Evolutionary conservation across 805 yeast species (phyloP).

Genomic region (Teunomyces atbi): DNA sequence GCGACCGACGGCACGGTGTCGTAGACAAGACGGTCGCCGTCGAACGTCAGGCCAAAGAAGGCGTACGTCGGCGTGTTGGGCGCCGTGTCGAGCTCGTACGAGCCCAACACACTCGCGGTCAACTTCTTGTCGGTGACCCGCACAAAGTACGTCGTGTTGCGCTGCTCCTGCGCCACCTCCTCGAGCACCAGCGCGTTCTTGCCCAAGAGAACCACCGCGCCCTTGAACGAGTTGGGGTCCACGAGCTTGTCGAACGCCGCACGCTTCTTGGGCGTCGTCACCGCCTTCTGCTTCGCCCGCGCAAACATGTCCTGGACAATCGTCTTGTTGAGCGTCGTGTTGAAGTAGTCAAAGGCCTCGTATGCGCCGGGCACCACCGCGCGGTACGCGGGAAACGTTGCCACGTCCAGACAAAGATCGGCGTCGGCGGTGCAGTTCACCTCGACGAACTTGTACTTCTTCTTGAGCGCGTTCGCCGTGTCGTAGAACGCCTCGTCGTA

Average conservation of each 20-base stretch:
- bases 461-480: background rate
- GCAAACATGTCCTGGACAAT: background rate
- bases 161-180: background rate
- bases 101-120: background rate
- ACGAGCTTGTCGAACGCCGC: background rate
- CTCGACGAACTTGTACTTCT: background rate
- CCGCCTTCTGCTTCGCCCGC: background rate
- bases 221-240: background rate
- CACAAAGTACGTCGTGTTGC: background rate
- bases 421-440: background rate
- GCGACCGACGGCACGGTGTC: background rate
- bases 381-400: background rate
- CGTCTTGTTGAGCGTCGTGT: background rate
- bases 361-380: background rate
- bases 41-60: background rate
- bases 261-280: background rate
- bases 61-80: background rate
- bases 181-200: background rate
- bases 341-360: background rate
- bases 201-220: background rate
- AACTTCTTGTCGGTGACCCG: background rate
- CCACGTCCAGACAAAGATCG: background rate
- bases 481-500: background rate
- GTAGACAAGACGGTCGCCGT: background rate
- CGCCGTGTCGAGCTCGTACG: background rate